phyloP scores from a whole-genome alignment of 345 rosid species.

The Brassica incana region DNA sequence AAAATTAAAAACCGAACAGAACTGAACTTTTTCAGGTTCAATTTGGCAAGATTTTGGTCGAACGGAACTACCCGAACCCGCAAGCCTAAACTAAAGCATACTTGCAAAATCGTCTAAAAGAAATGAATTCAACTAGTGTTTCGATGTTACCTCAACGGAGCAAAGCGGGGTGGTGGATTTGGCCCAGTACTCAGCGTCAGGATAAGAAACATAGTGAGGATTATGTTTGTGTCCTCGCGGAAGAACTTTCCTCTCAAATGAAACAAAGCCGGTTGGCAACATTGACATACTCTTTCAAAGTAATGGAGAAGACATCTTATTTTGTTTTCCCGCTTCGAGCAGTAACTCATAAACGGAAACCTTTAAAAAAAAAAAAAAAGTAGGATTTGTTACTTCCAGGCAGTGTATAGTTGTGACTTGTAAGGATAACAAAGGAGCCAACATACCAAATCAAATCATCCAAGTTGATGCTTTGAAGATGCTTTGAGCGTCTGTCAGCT shows the following conservation, averaged over 20 bases:
- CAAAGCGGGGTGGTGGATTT: slow-evolving; percentile 61
- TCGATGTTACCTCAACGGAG: slow-evolving; percentile 58
- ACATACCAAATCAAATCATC: slow-evolving; percentile 75
- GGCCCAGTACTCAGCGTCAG: slow-evolving; percentile 61
- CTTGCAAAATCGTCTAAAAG: neutral
- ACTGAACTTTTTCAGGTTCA: too few species aligned
- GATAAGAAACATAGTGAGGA: slow-evolving; percentile 47
- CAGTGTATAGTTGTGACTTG: slow-evolving; percentile 5
- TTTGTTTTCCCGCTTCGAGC: slow-evolving; percentile 59
- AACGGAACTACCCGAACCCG: too few species aligned
- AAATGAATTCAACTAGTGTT: neutral
- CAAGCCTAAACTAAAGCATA: neutral
- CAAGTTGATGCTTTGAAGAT: slow-evolving; percentile 73
- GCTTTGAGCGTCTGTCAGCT: slow-evolving; percentile 46
- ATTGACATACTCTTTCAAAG: slow-evolving; percentile 55
- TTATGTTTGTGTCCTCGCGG: slow-evolving; percentile 27
- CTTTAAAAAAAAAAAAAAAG: slow-evolving; percentile 39
- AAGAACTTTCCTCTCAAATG: slow-evolving; percentile 86
- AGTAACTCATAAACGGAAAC: slow-evolving; percentile 48
- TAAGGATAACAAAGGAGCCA: slow-evolving; percentile 22
- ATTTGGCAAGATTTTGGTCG: too few species aligned
- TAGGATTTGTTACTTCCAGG: neutral
- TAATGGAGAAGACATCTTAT: slow-evolving; percentile 61
- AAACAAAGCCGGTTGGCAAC: slow-evolving; percentile 68
- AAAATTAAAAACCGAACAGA: too few species aligned